Conservation (phyloP, 768 basidiomycete genomes). For the Lyophyllum decastes region DNA sequence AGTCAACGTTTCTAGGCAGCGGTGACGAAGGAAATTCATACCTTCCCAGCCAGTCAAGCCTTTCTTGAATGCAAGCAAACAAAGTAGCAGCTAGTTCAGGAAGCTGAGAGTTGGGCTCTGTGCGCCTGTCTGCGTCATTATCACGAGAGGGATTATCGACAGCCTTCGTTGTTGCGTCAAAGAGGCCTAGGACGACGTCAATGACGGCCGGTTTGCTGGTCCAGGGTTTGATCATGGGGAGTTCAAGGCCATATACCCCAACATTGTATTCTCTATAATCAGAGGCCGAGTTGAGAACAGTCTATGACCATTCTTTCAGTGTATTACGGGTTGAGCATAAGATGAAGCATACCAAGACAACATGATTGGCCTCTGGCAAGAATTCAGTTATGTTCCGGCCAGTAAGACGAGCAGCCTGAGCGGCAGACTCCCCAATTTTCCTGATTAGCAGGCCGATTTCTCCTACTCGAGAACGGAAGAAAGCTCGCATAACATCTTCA, state of each 20-base stretch:
- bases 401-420: slow-evolving; percentile 42
- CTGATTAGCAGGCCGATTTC: slow-evolving; percentile 72
- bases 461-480: slow-evolving; percentile 72
- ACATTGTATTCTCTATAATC: slow-evolving; percentile 75
- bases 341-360: slow-evolving; percentile 60
- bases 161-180: slow-evolving; percentile 59
- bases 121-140: slow-evolving; percentile 21
- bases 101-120: slow-evolving; percentile 54
- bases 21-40: slow-evolving; percentile 18
- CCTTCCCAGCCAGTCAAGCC: slow-evolving; percentile 71
- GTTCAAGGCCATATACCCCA: slow-evolving; percentile 75
- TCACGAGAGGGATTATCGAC: slow-evolving; percentile 39
- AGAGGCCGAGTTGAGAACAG: slow-evolving; percentile 68
- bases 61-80: slow-evolving; percentile 69
- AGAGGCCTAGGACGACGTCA: slow-evolving; percentile 70
- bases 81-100: slow-evolving; percentile 64
- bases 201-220: slow-evolving; percentile 71
- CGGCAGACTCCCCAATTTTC: slow-evolving; percentile 53
- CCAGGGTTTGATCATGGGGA: slow-evolving; percentile 79
- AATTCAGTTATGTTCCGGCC: slow-evolving; percentile 43
- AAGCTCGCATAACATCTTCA: slow-evolving; percentile 80
- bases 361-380: slow-evolving; percentile 68
- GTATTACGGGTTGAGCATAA: neutral
- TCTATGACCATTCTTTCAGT: slow-evolving; percentile 40
- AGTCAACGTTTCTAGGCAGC: neutral